phyloP scores from a whole-genome alignment of 164 flowering plant species.

The Annona cherimola region DNA sequence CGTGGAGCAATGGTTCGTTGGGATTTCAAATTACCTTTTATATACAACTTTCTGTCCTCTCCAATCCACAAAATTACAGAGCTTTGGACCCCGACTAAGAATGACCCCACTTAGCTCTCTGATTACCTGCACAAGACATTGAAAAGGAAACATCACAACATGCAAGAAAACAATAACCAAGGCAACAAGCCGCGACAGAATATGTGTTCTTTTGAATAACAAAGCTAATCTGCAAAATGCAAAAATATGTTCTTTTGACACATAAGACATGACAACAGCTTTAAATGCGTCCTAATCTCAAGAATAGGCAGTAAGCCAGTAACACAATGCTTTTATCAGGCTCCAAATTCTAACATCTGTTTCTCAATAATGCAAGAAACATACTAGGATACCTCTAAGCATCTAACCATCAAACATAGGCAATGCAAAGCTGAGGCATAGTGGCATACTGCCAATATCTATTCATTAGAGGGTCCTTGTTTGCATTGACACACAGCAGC shows the following conservation, averaged over 20 bases:
- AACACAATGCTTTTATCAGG: too few species aligned
- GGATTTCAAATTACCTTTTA: conserved; percentile 49
- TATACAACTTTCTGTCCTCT: conserved; percentile 88
- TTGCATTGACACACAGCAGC: too few species aligned
- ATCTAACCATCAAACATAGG: too few species aligned
- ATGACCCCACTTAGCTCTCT: conserved; percentile 89
- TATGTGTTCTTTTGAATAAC: conserved; percentile 23
- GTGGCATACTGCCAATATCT: too few species aligned
- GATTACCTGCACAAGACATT: conserved; percentile 46
- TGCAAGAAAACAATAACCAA: neutral
- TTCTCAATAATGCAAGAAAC: too few species aligned
- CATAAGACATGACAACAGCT: conserved; percentile 1
- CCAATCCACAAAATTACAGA: conserved; percentile 94
- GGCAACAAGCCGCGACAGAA: neutral
- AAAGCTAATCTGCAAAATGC: conserved; percentile 26
- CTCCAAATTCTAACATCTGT: too few species aligned
- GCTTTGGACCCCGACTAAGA: conserved; percentile 82
- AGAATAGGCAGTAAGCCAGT: too few species aligned
- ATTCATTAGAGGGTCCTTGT: too few species aligned
- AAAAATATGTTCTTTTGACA: neutral
- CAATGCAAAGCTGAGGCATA: too few species aligned
- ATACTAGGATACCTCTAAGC: too few species aligned
- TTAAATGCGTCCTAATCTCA: neutral
- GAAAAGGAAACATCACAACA: neutral
- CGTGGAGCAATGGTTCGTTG: neutral